Percentiles rank a stretch among this genome's conserved stretches.
These are phyloP conservation scores for Chrysanthemum lavandulifolium DNA, from an alignment of 129 eudicot genomes.

Conservation along the genomic window DNA sequence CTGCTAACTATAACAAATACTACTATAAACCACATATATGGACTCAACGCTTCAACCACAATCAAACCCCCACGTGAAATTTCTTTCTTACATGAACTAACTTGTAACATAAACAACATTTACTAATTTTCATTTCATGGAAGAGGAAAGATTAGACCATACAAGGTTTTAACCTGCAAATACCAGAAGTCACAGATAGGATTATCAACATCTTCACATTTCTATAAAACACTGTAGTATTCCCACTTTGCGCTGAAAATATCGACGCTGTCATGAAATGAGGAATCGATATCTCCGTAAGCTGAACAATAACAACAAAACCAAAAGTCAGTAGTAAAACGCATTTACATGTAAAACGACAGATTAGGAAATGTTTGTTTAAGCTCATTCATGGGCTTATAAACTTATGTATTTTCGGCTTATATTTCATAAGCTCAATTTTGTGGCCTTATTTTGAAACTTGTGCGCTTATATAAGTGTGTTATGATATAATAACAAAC, in stretches of 20 bases:
- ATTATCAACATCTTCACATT: constrained; percentile 69
- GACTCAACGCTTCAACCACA: not conserved
- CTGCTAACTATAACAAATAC: not conserved
- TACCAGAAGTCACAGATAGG: constrained; percentile 74
- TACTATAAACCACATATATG: constrained; percentile 5
- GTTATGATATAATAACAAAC: too few relatives aligned
- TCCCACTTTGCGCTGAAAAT: constrained; percentile 92
- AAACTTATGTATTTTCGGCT: too few relatives aligned
- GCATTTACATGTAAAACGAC: too few relatives aligned
- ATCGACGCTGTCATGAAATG: constrained; percentile 97
- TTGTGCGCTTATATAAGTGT: too few relatives aligned
- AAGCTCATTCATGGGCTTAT: too few relatives aligned
- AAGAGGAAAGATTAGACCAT: constrained; percentile 52
- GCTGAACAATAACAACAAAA: constrained; percentile 50
- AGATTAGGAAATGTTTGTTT: too few relatives aligned
- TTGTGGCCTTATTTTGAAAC: too few relatives aligned
- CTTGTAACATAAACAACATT: constrained; percentile 5
- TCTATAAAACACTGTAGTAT: constrained; percentile 52
- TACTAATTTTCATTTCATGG: constrained; percentile 18
- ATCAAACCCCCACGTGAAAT: not conserved
- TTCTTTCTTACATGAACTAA: not conserved
- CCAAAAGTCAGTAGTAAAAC: constrained; percentile 15
- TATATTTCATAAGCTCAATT: too few relatives aligned
- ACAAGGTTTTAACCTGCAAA: constrained; percentile 92
- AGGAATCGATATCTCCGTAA: constrained; percentile 90